Base-by-base conservation (phyloP, 2,329 filamentous ascomycete species). In the Monosporascus ibericus region DNA sequence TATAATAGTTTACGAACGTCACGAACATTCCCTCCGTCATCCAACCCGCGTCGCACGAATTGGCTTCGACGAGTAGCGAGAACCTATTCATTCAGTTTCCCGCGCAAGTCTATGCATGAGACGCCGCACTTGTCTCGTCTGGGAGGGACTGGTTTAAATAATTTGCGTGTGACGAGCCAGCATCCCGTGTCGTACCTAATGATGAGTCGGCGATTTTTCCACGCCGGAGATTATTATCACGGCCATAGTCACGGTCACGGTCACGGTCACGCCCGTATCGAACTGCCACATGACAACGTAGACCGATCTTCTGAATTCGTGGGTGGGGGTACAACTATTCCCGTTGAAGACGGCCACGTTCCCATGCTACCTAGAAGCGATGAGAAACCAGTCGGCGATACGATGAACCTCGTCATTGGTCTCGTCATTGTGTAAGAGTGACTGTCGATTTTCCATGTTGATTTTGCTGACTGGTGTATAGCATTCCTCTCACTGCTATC, bases 401-500 rank as follows among this genome's bases (percentile, higher is more conserved):
- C 77, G n/a, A 79, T 80, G 48, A 84, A 80, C 3, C 60, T 91
- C 44, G 80, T 86, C 6, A 86, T 94, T 57, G 77, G 81, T 40
- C 71, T 92, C 4, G 85, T 85, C 64, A 77, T 88, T 56, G 78
- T 81, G 86, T 91, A 82, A 75, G 87, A 81, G 50, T 27, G 39
- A 58, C 24, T 22, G 1, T 20, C 30, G 20, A n/a, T 25, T 42
- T n/a, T 11, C 14, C 3, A 5, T 44, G 8, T 44, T 11, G 17
- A 9, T n/a, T 44, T 56, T 15, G 48, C 62, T 66, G 50, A 61
- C 54, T 27, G 14, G 5, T 48, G 46, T 50, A 6, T 64, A 96
- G 92, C 42, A 83, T 97, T 50, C 92, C 94, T 1, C 65, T 96
- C 47, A 74, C 84, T 30, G 73, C 81, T 55, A 86, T 88, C 20